Evolutionary conservation across 768 basidiomycete genomes (phyloP), one percentile per base, ranked within the genome.

Genomic region (Leucogyrophana mollusca): DNA sequence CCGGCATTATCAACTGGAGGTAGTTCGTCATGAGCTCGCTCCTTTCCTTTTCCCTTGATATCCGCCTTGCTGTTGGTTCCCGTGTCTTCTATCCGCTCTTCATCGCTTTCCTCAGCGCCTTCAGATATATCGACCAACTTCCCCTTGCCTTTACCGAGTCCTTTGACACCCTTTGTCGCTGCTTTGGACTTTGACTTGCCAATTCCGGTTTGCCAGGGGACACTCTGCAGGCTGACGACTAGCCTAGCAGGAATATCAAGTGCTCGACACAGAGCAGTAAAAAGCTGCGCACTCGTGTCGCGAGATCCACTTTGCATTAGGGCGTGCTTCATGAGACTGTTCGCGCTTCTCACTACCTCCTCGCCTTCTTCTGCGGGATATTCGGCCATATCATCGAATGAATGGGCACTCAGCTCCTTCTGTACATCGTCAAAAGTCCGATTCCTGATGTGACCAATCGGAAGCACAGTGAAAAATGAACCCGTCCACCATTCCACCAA

Each of bases 251-350:
- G 94, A 16, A 98, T 82, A 9, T 84, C 87, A 5, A 97, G 73
- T 5, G 83, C 90, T 17, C 96, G 78, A 63, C 92, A 91, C 0
- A 96, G 72, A 1, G 90, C 83, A 4, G 93, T 94, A 62, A 97
- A 98, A 3, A 98, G 76, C 55, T 95, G 92, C 1, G 92, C 87
- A 47, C 87, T 88, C 32, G 81, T 80, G 62, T 99, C 96, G 50
- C 90, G 76, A 18, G 84, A 87, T 6, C 94, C 96, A 49, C 68
- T 74, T 45, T 76, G 78, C 76, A 87, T 83, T 16, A 97, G 68
- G 1, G 84, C 87, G 60, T 94, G 92, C 61, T 96, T 97, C 90
- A 94, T 94, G 32, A 97, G 73, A 53, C 90, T 93, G 60, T 94
- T 94, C 11, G 76, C 72, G 41, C 83, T 85, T 37, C 85, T 76